phyloP scores from a whole-genome alignment of 2,329 filamentous ascomycete species.

The Madurella mycetomatis region DNA sequence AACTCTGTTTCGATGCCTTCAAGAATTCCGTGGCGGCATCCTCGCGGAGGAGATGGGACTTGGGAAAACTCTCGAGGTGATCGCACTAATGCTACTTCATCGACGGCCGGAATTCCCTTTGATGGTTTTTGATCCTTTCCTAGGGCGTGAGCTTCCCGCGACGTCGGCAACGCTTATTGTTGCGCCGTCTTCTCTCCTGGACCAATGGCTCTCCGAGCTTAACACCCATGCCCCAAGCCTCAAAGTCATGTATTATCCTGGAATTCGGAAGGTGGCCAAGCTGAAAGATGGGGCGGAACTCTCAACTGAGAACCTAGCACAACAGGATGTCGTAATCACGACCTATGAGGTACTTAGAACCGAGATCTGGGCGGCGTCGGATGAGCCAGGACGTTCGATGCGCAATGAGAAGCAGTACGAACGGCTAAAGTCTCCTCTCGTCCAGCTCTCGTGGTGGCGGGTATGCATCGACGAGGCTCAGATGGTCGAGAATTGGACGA shows the following conservation, averaged over 20 bases:
- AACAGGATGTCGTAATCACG: conserved; percentile 57
- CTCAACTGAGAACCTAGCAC: conserved; percentile 40
- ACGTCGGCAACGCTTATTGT: conserved; percentile 59
- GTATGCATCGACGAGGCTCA: conserved; percentile 77
- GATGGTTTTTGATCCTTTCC: conserved; percentile 36
- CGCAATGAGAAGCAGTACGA: conserved; percentile 63
- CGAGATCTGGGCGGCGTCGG: conserved; percentile 73
- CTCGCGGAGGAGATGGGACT: conserved; percentile 80
- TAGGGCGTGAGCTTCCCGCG: conserved; percentile 41
- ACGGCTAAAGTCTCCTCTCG: conserved; percentile 67
- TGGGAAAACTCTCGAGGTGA: conserved; percentile 73
- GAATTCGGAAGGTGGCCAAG: conserved; percentile 38
- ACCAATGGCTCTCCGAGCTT: conserved; percentile 61
- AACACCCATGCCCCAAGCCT: conserved; percentile 54
- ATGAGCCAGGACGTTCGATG: conserved; percentile 63
- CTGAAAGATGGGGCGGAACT: conserved; percentile 38
- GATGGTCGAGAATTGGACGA: conserved; percentile 88
- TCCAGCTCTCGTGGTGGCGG: conserved; percentile 83
- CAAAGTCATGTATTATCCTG: conserved; percentile 53
- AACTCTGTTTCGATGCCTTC: conserved; percentile 38
- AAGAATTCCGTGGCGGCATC: conserved; percentile 57
- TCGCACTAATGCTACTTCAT: conserved; percentile 65
- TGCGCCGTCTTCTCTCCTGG: conserved; percentile 50
- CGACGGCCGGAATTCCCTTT: conserved; percentile 32
- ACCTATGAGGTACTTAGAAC: conserved; percentile 67